These are phyloP conservation scores for Colletotrichum coccodes DNA, from an alignment of 2,329 filamentous ascomycete species.

Conservation along the genomic window DNA sequence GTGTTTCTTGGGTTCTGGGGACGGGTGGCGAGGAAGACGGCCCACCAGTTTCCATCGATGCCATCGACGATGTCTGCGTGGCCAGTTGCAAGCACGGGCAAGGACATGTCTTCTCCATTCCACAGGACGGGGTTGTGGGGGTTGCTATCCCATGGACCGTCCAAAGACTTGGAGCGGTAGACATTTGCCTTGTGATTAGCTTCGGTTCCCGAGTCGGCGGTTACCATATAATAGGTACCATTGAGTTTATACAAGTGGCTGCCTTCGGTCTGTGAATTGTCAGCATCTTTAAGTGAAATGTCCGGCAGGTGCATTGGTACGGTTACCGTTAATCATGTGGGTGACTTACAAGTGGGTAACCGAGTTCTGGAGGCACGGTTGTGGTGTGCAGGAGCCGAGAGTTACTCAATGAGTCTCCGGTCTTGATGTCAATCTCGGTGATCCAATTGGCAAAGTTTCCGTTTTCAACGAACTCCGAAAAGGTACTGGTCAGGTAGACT, in stretches of 20 bases:
- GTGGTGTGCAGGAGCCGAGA: conserved; percentile 30
- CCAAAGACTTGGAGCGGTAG: conserved; percentile 18
- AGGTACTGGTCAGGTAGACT: conserved; percentile 28
- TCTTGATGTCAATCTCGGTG: conserved; percentile 33
- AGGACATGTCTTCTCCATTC: conserved; percentile 32
- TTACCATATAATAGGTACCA: conserved; percentile 33
- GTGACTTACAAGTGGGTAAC: conserved; percentile 48
- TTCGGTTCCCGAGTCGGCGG: conserved; percentile 31
- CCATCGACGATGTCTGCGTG: conserved; percentile 32
- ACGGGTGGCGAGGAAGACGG: conserved; percentile 30
- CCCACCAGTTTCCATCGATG: conserved; percentile 31
- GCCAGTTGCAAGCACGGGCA: conserved; percentile 30
- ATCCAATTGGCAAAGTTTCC: conserved; percentile 34
- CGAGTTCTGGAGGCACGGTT: conserved; percentile 28
- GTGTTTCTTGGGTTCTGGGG: conserved; percentile 29
- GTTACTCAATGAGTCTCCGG: conserved; percentile 29
- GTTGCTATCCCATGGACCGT: conserved; percentile 31
- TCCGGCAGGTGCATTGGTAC: conserved; percentile 42
- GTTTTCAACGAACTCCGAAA: conserved; percentile 24
- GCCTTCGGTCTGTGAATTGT: conserved; percentile 34
- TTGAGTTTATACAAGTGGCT: conserved; percentile 34
- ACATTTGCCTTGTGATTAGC: conserved; percentile 30
- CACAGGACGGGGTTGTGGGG: conserved; percentile 31
- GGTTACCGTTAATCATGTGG: conserved; percentile 48
- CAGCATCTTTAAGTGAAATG: conserved; percentile 51